Conservation (phyloP, 805 yeast genomes). For the Hanseniaspora guilliermondii region DNA sequence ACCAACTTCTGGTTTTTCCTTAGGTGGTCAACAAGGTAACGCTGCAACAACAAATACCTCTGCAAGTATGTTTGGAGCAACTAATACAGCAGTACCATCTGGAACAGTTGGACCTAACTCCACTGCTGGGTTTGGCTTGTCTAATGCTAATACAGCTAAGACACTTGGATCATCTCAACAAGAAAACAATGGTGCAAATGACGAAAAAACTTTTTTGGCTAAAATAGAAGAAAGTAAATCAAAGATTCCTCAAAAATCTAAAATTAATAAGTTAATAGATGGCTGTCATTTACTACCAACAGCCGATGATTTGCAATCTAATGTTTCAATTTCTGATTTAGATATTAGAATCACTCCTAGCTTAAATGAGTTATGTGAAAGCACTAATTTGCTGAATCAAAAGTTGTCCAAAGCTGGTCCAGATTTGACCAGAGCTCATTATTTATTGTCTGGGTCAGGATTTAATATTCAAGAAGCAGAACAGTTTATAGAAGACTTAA, state of each 20-base stretch:
- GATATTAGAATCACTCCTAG: slow-evolving; percentile 28
- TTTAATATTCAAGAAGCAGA: slow-evolving; percentile 76
- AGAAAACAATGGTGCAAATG: not conserved
- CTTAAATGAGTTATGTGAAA: slow-evolving; percentile 49
- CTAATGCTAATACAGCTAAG: not conserved
- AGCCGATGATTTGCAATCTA: not conserved
- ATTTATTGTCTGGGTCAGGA: slow-evolving; percentile 80
- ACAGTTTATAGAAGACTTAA: slow-evolving; percentile 35
- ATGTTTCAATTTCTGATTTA: not conserved
- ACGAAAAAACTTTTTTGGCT: slow-evolving; percentile 32
- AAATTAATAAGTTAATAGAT: slow-evolving; percentile 5
- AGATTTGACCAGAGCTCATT: slow-evolving; percentile 62
- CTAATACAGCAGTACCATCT: not conserved
- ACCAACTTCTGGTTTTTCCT: not conserved
- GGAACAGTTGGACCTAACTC: not conserved
- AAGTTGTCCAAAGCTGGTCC: slow-evolving; percentile 27
- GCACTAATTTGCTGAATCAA: slow-evolving; percentile 15
- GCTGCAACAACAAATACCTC: not conserved
- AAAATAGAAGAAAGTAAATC: slow-evolving; percentile 69
- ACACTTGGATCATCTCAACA: not conserved
- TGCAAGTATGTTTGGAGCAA: not conserved
- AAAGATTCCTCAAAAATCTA: slow-evolving; percentile 42
- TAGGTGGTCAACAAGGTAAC: not conserved
- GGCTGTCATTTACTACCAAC: slow-evolving; percentile 12
- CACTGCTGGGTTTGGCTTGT: not conserved